Percentiles rank a stretch among this genome's conserved stretches.
Conservation (phyloP, 345 rosid genomes). For the Boechera retrofracta region DNA sequence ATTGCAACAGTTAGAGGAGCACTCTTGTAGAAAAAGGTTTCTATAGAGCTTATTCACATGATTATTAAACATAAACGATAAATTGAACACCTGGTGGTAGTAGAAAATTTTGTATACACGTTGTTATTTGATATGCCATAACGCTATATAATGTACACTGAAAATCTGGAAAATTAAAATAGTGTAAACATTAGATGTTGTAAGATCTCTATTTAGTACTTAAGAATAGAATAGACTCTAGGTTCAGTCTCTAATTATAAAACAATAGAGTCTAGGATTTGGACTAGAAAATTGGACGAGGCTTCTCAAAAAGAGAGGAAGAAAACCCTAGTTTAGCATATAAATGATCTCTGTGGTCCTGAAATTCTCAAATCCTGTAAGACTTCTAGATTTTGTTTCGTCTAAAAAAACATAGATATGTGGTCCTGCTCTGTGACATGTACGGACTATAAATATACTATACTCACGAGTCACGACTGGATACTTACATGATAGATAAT, state of each 20-base stretch:
- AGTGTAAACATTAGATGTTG: conserved; percentile 7
- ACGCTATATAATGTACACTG: neutral
- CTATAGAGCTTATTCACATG: neutral
- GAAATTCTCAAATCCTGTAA: conserved; percentile 19
- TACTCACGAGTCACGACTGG: neutral
- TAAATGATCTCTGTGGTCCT: conserved; percentile 40
- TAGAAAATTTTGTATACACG: neutral
- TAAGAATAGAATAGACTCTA: neutral
- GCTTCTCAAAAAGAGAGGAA: conserved; percentile 19
- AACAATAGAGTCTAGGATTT: neutral
- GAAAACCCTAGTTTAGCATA: conserved; percentile 14
- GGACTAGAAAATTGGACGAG: conserved; percentile 9
- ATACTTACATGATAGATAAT: conserved; percentile 11
- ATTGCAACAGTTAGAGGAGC: neutral
- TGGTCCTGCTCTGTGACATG: conserved; percentile 45
- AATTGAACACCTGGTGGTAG: neutral
- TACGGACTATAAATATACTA: conserved; percentile 31
- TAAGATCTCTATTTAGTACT: neutral
- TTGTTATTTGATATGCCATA: neutral
- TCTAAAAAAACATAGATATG: conserved; percentile 19
- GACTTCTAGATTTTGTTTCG: conserved; percentile 27
- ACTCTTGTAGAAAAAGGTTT: no score
- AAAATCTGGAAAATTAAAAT: neutral
- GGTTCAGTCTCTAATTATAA: neutral
- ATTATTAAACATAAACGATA: neutral